Evolutionary conservation across 768 basidiomycete species (phyloP).

Genomic region (Rubroboletus satanas): DNA sequence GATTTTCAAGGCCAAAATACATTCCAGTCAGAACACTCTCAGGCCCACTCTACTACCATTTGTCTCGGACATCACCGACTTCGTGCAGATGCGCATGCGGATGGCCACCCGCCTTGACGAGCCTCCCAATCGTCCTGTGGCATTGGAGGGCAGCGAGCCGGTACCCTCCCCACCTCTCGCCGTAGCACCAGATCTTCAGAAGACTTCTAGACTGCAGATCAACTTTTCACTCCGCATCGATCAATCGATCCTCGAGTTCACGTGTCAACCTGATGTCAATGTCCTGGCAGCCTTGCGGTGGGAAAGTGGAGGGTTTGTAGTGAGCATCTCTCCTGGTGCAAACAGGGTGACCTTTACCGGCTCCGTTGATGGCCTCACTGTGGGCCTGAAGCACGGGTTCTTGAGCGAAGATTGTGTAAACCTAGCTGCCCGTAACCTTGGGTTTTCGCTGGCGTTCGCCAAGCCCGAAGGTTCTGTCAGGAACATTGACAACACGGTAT

Average conservation of each 20-base stretch:
- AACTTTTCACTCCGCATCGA: slow-evolving; percentile 90
- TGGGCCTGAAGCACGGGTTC: slow-evolving; percentile 81
- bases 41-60: slow-evolving; percentile 83
- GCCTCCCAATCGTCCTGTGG: slow-evolving; percentile 9
- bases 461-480: slow-evolving; percentile 41
- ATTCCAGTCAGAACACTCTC: slow-evolving; percentile 83
- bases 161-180: slow-evolving; percentile 19
- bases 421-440: slow-evolving; percentile 76
- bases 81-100: slow-evolving; percentile 68
- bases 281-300: slow-evolving; percentile 87
- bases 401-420: slow-evolving; percentile 79
- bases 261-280: slow-evolving; percentile 88
- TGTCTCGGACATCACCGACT: slow-evolving; percentile 67
- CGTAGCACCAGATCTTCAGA: slow-evolving; percentile 10
- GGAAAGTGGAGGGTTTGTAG: slow-evolving; percentile 90
- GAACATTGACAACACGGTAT: slow-evolving; percentile 50
- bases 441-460: slow-evolving; percentile 71
- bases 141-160: slow-evolving; percentile 4
- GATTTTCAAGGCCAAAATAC: slow-evolving; percentile 83
- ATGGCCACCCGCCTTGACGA: slow-evolving; percentile 36
- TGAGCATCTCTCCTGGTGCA: slow-evolving; percentile 72
- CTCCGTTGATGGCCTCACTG: slow-evolving; percentile 74
- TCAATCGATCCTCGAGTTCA: slow-evolving; percentile 78
- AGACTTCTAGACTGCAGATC: slow-evolving; percentile 57
- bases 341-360: slow-evolving; percentile 72